phyloP scores from a whole-genome alignment of 2,329 filamentous ascomycete species.

The Diaporthe aspalathi region DNA sequence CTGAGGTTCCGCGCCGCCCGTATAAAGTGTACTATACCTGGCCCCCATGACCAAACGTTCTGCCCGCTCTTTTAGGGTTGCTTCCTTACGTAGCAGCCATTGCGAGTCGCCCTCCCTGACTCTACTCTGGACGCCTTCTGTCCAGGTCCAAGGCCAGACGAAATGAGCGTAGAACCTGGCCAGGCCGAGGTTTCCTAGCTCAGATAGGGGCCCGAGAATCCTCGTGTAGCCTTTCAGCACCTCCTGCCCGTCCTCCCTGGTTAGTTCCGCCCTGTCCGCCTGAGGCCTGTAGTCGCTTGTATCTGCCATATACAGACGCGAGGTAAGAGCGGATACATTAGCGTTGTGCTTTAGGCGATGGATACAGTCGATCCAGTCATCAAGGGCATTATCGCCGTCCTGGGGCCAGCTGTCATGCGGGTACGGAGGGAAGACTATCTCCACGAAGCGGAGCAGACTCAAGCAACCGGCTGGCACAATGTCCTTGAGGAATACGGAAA shows the following conservation, averaged over 20 bases:
- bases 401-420: background rate
- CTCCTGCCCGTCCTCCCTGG: background rate
- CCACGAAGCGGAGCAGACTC: constrained; percentile 2
- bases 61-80: background rate
- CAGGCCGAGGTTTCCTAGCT: background rate
- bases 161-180: constrained; percentile 1
- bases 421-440: constrained; percentile 5
- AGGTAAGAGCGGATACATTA: background rate
- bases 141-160: background rate
- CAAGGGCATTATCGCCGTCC: background rate
- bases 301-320: background rate
- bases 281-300: too few species aligned
- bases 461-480: background rate
- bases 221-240: background rate
- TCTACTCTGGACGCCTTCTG: background rate
- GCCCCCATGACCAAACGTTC: background rate
- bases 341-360: accelerated
- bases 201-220: background rate
- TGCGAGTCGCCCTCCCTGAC: too few species aligned
- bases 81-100: background rate
- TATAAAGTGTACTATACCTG: background rate
- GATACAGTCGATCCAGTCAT: background rate
- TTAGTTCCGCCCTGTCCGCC: background rate
- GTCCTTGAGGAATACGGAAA: background rate
- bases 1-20: background rate